phyloP scores from a whole-genome alignment of 495 filamentous ascomycete genomes.

The Neurospora sublineolata region DNA sequence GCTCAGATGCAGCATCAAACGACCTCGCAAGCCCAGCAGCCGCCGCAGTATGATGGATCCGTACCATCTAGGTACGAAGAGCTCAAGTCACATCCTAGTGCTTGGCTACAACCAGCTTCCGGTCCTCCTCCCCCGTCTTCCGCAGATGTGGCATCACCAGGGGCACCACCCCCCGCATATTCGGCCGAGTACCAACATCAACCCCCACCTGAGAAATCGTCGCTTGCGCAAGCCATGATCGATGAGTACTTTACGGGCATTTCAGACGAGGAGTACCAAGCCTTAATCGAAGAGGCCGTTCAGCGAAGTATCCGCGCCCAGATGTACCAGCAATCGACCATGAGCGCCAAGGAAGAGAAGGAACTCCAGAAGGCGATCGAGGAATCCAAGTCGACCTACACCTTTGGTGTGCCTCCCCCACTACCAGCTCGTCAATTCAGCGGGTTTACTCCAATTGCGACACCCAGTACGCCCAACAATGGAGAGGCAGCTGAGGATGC shows the following conservation, averaged over 20 bases:
- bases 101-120: constrained; percentile 5
- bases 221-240: neutral
- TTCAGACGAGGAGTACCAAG: constrained; percentile 42
- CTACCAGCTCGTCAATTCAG: neutral
- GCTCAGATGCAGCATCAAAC: constrained; percentile 42
- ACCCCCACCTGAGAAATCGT: neutral
- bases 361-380: constrained; percentile 37
- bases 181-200: neutral
- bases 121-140: neutral
- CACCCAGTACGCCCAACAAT: neutral
- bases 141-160: neutral
- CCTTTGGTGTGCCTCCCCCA: neutral
- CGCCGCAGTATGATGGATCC: neutral
- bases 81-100: neutral
- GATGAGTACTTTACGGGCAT: constrained; percentile 24
- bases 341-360: constrained; percentile 27
- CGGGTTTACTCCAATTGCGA: neutral
- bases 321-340: constrained; percentile 19
- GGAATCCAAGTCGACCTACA: constrained; percentile 24
- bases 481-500: neutral
- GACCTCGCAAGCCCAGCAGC: constrained; percentile 17
- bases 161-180: neutral
- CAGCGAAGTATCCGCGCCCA: constrained; percentile 35
- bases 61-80: neutral
- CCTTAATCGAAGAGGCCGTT: constrained; percentile 48